A percentile compares a stretch with the other conserved stretches of the same genome.
Conservation (phyloP, 768 basidiomycete genomes). For the Suillus americanus region DNA sequence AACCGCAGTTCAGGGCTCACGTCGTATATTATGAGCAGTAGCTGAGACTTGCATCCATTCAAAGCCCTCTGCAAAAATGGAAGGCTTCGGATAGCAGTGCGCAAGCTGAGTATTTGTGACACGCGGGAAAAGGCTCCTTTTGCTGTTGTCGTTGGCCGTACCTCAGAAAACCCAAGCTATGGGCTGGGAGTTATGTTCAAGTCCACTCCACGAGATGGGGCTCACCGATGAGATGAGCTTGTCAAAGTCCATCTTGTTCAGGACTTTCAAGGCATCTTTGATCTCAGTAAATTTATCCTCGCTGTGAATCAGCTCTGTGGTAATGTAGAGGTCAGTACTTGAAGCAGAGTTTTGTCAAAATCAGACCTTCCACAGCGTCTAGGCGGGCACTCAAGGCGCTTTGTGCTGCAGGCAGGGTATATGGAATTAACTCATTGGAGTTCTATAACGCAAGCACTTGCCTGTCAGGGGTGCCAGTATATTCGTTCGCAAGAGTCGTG, state of each 20-base stretch:
- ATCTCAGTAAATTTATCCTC: slow-evolving; percentile 74
- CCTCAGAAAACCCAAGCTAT: slow-evolving; percentile 71
- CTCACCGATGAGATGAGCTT: slow-evolving; percentile 73
- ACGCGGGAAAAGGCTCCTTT: slow-evolving; percentile 71
- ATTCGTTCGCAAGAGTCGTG: slow-evolving; percentile 74
- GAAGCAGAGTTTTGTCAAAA: neutral
- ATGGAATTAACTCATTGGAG: neutral
- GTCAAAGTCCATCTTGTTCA: slow-evolving; percentile 87
- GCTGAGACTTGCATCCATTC: slow-evolving; percentile 50
- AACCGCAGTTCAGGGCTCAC: slow-evolving; percentile 35
- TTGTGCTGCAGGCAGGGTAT: slow-evolving; percentile 21
- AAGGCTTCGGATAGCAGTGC: slow-evolving; percentile 67
- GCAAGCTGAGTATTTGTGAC: slow-evolving; percentile 76
- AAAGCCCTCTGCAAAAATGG: slow-evolving; percentile 66
- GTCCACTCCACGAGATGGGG: neutral
- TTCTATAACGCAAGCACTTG: slow-evolving; percentile 21
- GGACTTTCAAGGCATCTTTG: slow-evolving; percentile 62
- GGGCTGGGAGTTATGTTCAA: neutral
- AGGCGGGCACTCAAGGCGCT: slow-evolving; percentile 75
- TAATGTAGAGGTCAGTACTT: slow-evolving; percentile 7
- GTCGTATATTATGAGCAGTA: slow-evolving; percentile 62
- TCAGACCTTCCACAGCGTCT: slow-evolving; percentile 79
- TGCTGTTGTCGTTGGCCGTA: slow-evolving; percentile 48
- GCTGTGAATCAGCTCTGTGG: slow-evolving; percentile 67
- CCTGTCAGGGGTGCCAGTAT: slow-evolving; percentile 82